Percentiles rank a stretch among this genome's conserved stretches.
Evolutionary conservation across 169 alveolate genomes (phyloP).

Genomic region (Plasmodium blacklocki): DNA sequence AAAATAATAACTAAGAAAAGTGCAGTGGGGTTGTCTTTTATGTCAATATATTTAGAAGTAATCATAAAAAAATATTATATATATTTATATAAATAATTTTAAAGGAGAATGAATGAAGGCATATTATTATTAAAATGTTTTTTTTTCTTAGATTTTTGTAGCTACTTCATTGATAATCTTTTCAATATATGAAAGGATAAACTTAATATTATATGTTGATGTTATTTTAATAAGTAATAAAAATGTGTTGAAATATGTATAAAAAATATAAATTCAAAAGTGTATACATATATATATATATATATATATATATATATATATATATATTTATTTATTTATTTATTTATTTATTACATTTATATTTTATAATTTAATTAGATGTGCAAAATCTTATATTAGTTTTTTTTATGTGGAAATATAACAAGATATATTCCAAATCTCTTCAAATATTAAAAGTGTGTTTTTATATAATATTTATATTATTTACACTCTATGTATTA

Average conservation of each 20-base stretch:
- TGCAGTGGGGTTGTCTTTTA: conserved; percentile 30
- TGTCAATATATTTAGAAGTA: conserved; percentile 40
- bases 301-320: background rate
- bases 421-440: conserved; percentile 18
- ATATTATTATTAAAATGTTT: conserved; percentile 3
- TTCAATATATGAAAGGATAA: conserved; percentile 35
- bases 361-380: conserved; percentile 1
- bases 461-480: conserved; percentile 13
- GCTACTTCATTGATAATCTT: conserved; percentile 32
- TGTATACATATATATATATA: background rate
- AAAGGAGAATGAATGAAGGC: background rate
- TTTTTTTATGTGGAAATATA: conserved; percentile 59
- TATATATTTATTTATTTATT: no score
- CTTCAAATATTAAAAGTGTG: background rate
- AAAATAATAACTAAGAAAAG: conserved; percentile 36
- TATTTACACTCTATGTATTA: conserved; percentile 5
- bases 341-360: background rate
- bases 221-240: conserved; percentile 25
- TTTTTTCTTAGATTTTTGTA: conserved; percentile 22
- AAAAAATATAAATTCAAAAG: background rate
- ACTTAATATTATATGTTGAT: conserved; percentile 12
- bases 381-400: conserved; percentile 31
- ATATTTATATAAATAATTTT: background rate
- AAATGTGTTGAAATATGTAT: background rate
- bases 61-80: background rate